Percentiles rank a stretch among this genome's conserved stretches.
Conservation (phyloP, 2,329 filamentous ascomycete species). For the Delphinella strobiligena region DNA sequence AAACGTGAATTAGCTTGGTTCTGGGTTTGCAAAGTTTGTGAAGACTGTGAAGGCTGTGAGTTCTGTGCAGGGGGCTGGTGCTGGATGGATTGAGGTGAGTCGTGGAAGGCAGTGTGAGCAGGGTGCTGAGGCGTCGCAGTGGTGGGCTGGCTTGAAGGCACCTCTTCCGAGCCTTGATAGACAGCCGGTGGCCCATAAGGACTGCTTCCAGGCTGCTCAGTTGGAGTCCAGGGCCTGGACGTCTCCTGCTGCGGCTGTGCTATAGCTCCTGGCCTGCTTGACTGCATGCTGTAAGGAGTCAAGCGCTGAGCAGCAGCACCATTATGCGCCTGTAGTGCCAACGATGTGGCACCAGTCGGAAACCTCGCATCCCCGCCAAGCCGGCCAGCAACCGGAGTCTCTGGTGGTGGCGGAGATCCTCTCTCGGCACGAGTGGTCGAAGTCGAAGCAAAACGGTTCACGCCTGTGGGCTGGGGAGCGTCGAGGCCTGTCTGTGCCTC, state of each 20-base stretch:
- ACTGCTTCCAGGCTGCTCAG: constrained; percentile 73
- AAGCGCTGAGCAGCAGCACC: constrained; percentile 61
- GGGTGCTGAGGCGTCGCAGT: constrained; percentile 19
- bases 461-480: constrained; percentile 39
- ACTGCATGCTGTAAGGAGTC: constrained; percentile 29
- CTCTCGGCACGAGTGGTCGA: constrained; percentile 86
- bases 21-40: no score
- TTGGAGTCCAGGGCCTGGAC: constrained; percentile 82
- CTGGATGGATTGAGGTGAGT: neutral
- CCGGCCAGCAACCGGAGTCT: constrained; percentile 76
- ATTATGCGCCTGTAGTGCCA: constrained; percentile 53
- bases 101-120: neutral
- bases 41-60: constrained; percentile 5
- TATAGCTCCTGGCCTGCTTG: constrained; percentile 54
- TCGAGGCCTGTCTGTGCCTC: constrained; percentile 25
- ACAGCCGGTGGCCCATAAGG: constrained; percentile 83
- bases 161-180: constrained; percentile 73
- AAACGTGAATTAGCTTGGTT: constrained; percentile 3
- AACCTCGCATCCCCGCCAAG: constrained; percentile 67
- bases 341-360: constrained; percentile 46
- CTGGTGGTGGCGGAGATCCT: constrained; percentile 87
- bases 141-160: constrained; percentile 30
- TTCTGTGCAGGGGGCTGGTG: neutral
- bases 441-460: constrained; percentile 61
- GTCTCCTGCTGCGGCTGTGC: constrained; percentile 23